These are phyloP conservation scores for Leishmania mexicana DNA, from an alignment of 208 protist species.

Conservation along the genomic window DNA sequence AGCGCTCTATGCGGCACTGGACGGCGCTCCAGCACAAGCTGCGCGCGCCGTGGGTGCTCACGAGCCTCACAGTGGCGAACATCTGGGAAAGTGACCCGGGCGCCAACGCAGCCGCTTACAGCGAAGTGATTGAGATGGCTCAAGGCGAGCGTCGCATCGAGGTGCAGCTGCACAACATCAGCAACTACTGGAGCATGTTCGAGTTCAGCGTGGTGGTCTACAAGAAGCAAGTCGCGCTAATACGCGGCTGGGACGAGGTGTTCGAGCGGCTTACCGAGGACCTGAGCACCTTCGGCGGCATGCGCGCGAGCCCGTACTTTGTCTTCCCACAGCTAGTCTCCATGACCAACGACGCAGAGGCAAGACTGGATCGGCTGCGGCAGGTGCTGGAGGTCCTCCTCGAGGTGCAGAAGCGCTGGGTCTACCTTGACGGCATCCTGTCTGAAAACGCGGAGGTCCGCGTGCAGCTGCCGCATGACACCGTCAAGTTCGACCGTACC, in stretches of 20 bases:
- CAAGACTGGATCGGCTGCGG: constrained; percentile 91
- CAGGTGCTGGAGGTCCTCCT: constrained; percentile 93
- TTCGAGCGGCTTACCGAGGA: constrained; percentile 95
- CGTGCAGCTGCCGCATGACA: constrained; percentile 95
- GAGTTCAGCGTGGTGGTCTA: constrained; percentile 96
- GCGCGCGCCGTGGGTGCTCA: constrained; percentile 90
- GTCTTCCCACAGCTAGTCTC: constrained; percentile 63
- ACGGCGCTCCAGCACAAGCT: constrained; percentile 83
- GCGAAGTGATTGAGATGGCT: constrained; percentile 89
- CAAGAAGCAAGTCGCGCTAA: constrained; percentile 94
- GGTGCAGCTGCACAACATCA: constrained; percentile 86
- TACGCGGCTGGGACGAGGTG: constrained; percentile 98
- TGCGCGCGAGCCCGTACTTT: constrained; percentile 98
- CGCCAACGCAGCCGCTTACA: constrained; percentile 94
- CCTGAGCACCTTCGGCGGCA: constrained; percentile 91
- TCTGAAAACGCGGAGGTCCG: constrained; percentile 94
- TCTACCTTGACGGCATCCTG: constrained; percentile 99
- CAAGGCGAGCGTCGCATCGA: constrained; percentile 89
- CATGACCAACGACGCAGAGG: constrained; percentile 89
- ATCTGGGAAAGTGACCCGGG: constrained; percentile 92
- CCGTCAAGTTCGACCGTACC: constrained; percentile 92
- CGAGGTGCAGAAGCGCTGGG: constrained; percentile 98
- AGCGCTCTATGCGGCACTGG: constrained; percentile 79
- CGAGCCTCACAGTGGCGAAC: constrained; percentile 84
- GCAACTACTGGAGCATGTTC: constrained; percentile 92